Percentiles rank a stretch among this genome's conserved stretches.
Conservation (phyloP, 768 basidiomycete species). For the Daedaleopsis nitida region DNA sequence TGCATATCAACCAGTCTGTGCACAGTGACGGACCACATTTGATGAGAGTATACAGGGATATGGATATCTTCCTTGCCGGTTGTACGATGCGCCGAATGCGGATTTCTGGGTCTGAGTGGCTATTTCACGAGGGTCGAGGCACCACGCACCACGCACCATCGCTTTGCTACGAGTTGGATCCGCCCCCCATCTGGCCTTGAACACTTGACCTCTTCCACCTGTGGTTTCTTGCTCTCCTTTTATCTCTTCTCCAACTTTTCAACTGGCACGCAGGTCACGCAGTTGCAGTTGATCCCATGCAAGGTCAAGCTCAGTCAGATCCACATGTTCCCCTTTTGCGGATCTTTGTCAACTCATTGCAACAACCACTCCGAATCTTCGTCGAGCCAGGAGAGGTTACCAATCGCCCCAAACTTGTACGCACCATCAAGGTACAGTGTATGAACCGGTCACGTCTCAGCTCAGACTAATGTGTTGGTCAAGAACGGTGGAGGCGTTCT, state of each 20-base stretch:
- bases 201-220: no score
- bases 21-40: no score
- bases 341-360: slow-evolving; percentile 3
- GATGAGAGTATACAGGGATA: no score
- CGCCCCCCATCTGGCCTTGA: no score
- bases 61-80: no score
- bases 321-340: neutral
- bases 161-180: no score
- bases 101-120: no score
- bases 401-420: slow-evolving; percentile 52
- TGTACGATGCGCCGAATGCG: no score
- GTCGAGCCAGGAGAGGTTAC: slow-evolving; percentile 57
- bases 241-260: neutral
- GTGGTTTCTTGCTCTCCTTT: neutral
- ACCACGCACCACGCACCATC: no score
- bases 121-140: no score
- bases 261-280: neutral
- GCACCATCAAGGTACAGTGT: slow-evolving; percentile 26
- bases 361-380: slow-evolving; percentile 49
- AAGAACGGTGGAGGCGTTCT: slow-evolving; percentile 56
- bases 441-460: neutral
- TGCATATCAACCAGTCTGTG: no score
- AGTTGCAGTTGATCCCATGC: neutral
- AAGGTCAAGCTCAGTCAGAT: neutral
- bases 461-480: neutral